phyloP scores from a whole-genome alignment of 331 rosid species.

The Pyrus hybrid region DNA sequence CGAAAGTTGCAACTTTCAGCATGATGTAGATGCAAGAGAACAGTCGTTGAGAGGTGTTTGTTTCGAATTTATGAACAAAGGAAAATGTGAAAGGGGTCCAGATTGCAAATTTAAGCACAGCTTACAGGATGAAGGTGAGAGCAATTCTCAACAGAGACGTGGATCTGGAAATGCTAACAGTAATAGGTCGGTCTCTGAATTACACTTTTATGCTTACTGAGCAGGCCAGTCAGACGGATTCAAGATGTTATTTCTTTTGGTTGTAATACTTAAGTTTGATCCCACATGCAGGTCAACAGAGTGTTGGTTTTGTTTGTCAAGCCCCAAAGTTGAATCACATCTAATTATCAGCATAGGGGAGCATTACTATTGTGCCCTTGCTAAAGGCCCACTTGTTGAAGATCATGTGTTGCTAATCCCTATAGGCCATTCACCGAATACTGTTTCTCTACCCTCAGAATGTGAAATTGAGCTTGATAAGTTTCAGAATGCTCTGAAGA shows the following conservation, averaged over 20 bases:
- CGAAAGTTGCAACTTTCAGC: conserved; percentile 72
- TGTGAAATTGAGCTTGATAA: conserved; percentile 51
- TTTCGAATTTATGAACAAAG: conserved; percentile 79
- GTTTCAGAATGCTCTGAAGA: conserved; percentile 61
- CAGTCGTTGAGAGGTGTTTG: conserved; percentile 82
- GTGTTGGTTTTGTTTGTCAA: conserved; percentile 98
- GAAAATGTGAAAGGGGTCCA: conserved; percentile 88
- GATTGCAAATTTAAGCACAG: conserved; percentile 81
- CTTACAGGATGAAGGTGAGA: conserved; percentile 63
- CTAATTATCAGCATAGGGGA: conserved; percentile 77
- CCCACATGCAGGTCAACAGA: conserved; percentile 61
- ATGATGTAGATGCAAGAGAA: conserved; percentile 71
- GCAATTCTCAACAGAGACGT: conserved; percentile 29
- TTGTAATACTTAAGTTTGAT: neutral
- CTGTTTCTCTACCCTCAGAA: conserved; percentile 50
- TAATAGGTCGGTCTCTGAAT: conserved; percentile 38
- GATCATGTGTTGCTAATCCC: conserved; percentile 82
- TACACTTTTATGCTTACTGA: neutral
- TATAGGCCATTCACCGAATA: conserved; percentile 70
- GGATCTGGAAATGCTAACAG: conserved; percentile 46
- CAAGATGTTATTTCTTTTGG: neutral
- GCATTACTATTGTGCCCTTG: conserved; percentile 78
- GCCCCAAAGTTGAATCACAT: conserved; percentile 78
- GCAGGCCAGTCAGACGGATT: neutral
- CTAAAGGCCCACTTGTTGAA: conserved; percentile 93